Conservation (phyloP, 345 rosid genomes). For the Salix suchowensis region DNA sequence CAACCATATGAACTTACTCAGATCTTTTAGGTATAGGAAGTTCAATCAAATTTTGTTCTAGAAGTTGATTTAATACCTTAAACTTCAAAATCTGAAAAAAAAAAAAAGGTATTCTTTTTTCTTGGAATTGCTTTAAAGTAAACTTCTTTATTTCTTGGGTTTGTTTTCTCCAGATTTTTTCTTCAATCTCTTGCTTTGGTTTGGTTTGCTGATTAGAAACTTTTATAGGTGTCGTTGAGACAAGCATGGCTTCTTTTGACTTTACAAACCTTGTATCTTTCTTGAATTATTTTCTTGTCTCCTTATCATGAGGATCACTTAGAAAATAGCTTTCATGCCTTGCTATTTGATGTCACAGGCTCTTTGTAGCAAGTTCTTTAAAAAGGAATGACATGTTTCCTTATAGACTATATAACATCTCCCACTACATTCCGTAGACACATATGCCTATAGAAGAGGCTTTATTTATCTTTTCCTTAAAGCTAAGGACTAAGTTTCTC, state of each 20-base stretch:
- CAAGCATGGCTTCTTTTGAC: neutral
- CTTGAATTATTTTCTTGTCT: neutral
- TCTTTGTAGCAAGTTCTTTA: no score
- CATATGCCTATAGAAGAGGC: no score
- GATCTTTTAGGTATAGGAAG: no score
- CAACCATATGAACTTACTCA: no score
- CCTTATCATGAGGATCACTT: neutral
- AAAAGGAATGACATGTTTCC: no score
- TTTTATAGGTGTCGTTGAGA: neutral
- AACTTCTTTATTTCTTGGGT: neutral
- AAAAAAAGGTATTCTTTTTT: neutral
- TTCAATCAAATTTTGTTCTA: no score
- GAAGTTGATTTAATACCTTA: neutral
- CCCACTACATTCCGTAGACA: no score
- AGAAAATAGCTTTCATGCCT: neutral
- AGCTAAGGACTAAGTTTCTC: no score
- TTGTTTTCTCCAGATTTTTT: neutral
- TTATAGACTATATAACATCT: no score
- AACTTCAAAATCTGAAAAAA: neutral
- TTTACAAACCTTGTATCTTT: no score
- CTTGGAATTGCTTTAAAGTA: neutral
- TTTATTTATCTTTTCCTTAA: no score
- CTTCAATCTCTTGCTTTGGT: neutral
- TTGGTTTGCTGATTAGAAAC: neutral
- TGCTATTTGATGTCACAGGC: neutral